Evolutionary conservation across 805 yeast genomes (phyloP).

Genomic region (Lipomyces orientalis): DNA sequence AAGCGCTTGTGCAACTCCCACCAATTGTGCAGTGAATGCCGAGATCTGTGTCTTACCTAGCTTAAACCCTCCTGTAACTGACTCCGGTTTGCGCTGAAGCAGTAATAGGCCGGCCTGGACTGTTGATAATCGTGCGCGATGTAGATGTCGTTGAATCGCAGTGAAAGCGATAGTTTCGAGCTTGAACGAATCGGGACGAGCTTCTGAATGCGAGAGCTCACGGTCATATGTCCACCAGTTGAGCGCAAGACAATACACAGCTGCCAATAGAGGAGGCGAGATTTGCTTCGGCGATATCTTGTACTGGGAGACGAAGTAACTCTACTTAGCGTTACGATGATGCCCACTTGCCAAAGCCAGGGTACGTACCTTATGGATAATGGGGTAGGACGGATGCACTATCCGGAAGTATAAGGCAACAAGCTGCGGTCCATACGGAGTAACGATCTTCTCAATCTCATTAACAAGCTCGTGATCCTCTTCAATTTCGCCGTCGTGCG

Average conservation of each 20-base stretch:
- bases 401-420: slow-evolving; percentile 38
- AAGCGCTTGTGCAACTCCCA: slow-evolving; percentile 39
- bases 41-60: slow-evolving; percentile 37
- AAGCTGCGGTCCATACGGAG: slow-evolving; percentile 37
- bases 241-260: slow-evolving; percentile 39
- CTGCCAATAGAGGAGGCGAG: slow-evolving; percentile 40
- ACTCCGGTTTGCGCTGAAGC: slow-evolving; percentile 38
- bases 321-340: slow-evolving; percentile 10
- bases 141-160: slow-evolving; percentile 35
- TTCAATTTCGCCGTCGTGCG: slow-evolving; percentile 34
- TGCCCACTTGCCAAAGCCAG: background rate
- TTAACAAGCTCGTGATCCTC: slow-evolving; percentile 35
- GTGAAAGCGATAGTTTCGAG: slow-evolving; percentile 36
- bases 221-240: slow-evolving; percentile 42
- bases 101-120: slow-evolving; percentile 48
- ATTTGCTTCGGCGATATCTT: slow-evolving; percentile 32
- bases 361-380: slow-evolving; percentile 36
- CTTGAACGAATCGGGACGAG: slow-evolving; percentile 31
- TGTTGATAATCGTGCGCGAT: slow-evolving; percentile 47
- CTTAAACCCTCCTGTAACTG: slow-evolving; percentile 26
- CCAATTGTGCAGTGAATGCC: slow-evolving; percentile 40
- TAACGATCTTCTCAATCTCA: slow-evolving; percentile 35
- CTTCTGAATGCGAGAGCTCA: slow-evolving; percentile 35
- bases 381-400: slow-evolving; percentile 42
- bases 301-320: slow-evolving; percentile 34